Evolutionary conservation across 1,139 yeast species (phyloP).

Genomic region (Blastobotrys malaysiensis): DNA sequence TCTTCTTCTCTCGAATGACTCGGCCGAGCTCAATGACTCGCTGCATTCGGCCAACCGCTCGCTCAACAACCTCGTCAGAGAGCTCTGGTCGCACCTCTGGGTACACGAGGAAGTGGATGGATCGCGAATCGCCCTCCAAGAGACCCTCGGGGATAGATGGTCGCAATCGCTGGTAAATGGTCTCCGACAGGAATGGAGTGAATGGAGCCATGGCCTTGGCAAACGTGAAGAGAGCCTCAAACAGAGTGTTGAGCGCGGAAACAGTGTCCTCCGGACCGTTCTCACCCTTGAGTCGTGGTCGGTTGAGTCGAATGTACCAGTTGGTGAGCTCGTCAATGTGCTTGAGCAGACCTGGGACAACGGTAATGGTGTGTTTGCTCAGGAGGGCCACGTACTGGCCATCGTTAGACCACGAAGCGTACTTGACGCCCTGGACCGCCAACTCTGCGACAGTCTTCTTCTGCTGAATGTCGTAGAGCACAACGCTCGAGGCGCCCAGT

Average conservation of each 20-base stretch:
- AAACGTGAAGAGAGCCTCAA: conserved; percentile 83
- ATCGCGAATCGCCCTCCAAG: conserved; percentile 52
- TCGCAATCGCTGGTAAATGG: conserved; percentile 73
- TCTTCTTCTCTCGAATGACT: conserved; percentile 92
- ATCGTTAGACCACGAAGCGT: conserved; percentile 83
- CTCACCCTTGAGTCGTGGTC: conserved; percentile 96
- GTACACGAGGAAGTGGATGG: conserved; percentile 88
- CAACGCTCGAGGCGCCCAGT: conserved; percentile 65
- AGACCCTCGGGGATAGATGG: conserved; percentile 50
- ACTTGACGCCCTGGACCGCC: conserved; percentile 67
- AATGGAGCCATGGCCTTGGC: conserved; percentile 98
- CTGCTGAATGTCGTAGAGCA: conserved; percentile 90
- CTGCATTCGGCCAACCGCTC: conserved; percentile 92
- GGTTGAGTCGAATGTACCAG: conserved; percentile 98
- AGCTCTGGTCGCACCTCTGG: conserved; percentile 82
- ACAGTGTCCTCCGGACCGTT: conserved; percentile 78
- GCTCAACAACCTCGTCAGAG: conserved; percentile 62
- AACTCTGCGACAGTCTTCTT: conserved; percentile 69
- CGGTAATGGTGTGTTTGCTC: conserved; percentile 92
- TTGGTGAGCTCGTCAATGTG: conserved; percentile 94
- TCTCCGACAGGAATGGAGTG: conserved; percentile 92
- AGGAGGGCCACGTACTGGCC: conserved; percentile 84
- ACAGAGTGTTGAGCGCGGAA: conserved; percentile 81
- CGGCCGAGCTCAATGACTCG: conserved; percentile 94
- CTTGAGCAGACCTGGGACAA: conserved; percentile 82